Evolutionary conservation across 495 filamentous ascomycete species (phyloP).

Genomic region (Hypoxylon subgilvum): DNA sequence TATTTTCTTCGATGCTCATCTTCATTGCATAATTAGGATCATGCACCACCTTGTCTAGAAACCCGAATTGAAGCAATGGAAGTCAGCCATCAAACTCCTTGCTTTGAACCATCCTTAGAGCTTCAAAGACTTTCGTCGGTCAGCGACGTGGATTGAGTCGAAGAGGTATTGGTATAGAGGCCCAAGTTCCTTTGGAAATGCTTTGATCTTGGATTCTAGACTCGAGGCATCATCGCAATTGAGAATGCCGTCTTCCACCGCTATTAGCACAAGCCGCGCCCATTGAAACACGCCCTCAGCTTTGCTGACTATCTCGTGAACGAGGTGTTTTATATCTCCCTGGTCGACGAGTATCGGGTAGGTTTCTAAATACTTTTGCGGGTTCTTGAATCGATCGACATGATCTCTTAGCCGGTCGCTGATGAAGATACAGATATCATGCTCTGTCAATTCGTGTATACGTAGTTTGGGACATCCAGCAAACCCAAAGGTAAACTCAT

Average conservation of each 20-base stretch:
- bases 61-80: constrained; percentile 6
- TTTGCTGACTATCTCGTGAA: constrained; percentile 25
- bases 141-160: not conserved
- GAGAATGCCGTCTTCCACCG: constrained; percentile 18
- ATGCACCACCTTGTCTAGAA: constrained; percentile 8
- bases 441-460: constrained; percentile 19
- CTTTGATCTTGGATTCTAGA: constrained; percentile 12
- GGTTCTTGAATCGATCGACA: not conserved
- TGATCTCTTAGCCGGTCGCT: constrained; percentile 25
- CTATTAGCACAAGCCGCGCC: constrained; percentile 27
- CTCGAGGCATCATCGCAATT: constrained; percentile 21
- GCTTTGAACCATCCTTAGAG: not conserved
- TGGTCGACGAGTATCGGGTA: not conserved
- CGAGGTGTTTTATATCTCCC: not conserved
- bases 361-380: too few species aligned
- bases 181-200: constrained; percentile 8
- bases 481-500: constrained; percentile 45
- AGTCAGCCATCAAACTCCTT: not conserved
- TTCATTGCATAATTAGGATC: constrained; percentile 7
- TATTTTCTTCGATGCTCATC: not conserved
- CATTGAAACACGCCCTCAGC: constrained; percentile 48
- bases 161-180: not conserved
- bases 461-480: constrained; percentile 13
- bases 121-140: constrained; percentile 5
- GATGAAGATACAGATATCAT: constrained; percentile 17